Evolutionary conservation across 257 asterid genomes (phyloP), one percentile per base, ranked within the genome.

Genomic region (Mitragyna speciosa): DNA sequence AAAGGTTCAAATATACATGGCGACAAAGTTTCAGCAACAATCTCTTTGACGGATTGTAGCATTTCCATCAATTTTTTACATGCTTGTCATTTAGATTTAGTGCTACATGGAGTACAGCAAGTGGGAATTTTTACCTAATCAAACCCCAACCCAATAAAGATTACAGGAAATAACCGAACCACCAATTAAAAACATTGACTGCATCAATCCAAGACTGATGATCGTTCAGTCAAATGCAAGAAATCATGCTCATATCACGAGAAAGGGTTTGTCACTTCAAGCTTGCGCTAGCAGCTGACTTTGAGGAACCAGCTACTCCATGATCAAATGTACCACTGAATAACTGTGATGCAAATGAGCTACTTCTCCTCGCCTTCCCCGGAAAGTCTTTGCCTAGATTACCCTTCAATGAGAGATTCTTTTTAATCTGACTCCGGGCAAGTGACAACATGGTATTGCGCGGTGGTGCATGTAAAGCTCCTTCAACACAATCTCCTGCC

Each of bases 401-500:
- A 36, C 95, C 90, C 82, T 87, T 95, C 54, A 86, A 72, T 3
- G 97, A 90, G 12, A 91, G 89, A 71, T 87, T 90, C 80, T 89
- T 95, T 68, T 89, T 87, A 26, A 89, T 85, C 76, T 89, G 90
- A 82, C 85, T 87, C 63, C 95, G 86, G 85, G 88, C 88, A 36
- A 95, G 92, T 6, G 98, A 92, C 84, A 92, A 52, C 88, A 95
- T 78, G 11, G 91, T 79, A 87, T 85, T 90, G 28, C 89, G 84
- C 7, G 89, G 71, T 24, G 97, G 94, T 0, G 84, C 86, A 47
- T 90, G 97, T 86, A 90, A 72, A 17, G 94, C 97, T 79, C 97
- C 98, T 81, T 90, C 97, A 1, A 95, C 97, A 65, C 98, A 94
- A 66, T 93, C 96, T 69, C 97, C 99, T 0, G 94, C 97, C 76